Base-by-base conservation (phyloP, 257 asterid species). In the Jacaranda copaia region DNA sequence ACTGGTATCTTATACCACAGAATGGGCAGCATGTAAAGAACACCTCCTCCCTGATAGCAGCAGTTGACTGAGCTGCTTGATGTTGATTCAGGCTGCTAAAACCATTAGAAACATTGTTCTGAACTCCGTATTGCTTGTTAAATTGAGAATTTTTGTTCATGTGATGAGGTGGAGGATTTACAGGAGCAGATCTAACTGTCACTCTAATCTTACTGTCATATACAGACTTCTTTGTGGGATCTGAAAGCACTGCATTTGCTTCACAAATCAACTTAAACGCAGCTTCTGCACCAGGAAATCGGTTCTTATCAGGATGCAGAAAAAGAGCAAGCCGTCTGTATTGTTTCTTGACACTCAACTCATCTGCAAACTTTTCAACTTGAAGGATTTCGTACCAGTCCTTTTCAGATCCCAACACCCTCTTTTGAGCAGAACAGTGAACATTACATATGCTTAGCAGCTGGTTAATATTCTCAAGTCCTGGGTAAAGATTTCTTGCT, bases 291-390 rank as follows among this genome's bases (percentile, higher is more conserved):
- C 98, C 98, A 42, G 96, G 93, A 43, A 90, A 90, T 66, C 88
- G 85, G 87, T 91, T 93, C 82, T 93, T 93, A 81, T 93, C 98
- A 52, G 98, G 98, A 84, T 93, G 98, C 69, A 93, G 95, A 51
- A 76, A 49, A 32, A 93, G 95, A 67, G 97, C 97, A 68, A 93
- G 93, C 80, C 85, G 88, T 52, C 97, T 85, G 76, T 89, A 91
- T 74, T 91, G 96, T 80, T 90, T 93, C 89, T 69, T 88, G 62
- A 93, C 76, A 55, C 82, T 72, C 57, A 39, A 70, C 79, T 91
- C 97, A 84, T 91, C 97, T 53, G 90, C 88, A 8, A 79, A 69
- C 84, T 72, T 83, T 64, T 78, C 97, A 70, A 88, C 84, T 77
- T 89, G 96, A 72, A 93, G 95, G 72, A 93, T 88, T 68, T 86